Percentiles rank a stretch among this genome's conserved stretches.
Evolutionary conservation across 768 basidiomycete species (phyloP).

Genomic region (Auricularia auricula-judae): DNA sequence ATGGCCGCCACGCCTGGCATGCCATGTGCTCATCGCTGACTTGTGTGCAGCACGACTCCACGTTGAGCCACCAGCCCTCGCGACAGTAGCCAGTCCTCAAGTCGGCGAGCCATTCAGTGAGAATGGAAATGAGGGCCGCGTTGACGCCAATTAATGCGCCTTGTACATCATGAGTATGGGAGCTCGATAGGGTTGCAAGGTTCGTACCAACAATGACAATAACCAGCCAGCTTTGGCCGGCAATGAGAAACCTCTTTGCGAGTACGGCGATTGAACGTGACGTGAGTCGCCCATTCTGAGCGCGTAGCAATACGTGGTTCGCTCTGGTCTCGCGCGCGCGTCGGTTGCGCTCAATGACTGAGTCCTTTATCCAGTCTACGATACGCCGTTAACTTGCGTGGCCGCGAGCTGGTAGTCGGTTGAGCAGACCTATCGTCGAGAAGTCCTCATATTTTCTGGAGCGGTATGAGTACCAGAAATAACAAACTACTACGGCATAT

Average conservation of each 20-base stretch:
- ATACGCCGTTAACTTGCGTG: conserved; percentile 7
- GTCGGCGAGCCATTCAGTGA: conserved; percentile 95
- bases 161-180: conserved; percentile 19
- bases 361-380: conserved; percentile 95
- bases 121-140: conserved; percentile 89
- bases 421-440: conserved; percentile 71
- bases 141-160: conserved; percentile 87
- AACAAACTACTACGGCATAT: background rate
- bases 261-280: conserved; percentile 52
- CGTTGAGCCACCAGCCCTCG: conserved; percentile 97
- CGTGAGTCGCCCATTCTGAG: conserved; percentile 40
- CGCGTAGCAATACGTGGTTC: conserved; percentile 30
- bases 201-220: conserved; percentile 78
- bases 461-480: background rate
- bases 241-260: conserved; percentile 44
- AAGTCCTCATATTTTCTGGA: conserved; percentile 35
- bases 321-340: conserved; percentile 52
- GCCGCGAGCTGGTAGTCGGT: conserved; percentile 5
- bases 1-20: conserved; percentile 87
- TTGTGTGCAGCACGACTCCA: conserved; percentile 98
- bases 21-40: conserved; percentile 66
- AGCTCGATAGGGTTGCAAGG: background rate
- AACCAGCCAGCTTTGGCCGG: conserved; percentile 87
- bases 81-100: conserved; percentile 96
- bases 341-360: conserved; percentile 75